These are phyloP conservation scores for Cornus florida DNA, from an alignment of 148 eudicot genomes.

Conservation along the genomic window DNA sequence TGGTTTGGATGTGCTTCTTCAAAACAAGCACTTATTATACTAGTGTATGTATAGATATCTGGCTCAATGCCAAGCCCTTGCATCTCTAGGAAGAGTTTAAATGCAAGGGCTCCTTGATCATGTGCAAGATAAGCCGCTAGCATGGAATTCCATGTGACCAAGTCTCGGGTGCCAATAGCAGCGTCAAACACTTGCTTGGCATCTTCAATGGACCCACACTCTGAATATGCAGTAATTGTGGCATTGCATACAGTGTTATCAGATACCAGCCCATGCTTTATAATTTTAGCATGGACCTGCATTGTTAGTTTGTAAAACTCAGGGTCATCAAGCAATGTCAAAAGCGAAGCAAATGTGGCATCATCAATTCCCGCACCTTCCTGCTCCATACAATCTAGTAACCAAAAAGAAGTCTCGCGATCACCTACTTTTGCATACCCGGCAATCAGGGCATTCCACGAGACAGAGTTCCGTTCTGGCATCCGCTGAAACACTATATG, in stretches of 20 bases:
- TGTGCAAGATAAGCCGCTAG: constrained; percentile 54
- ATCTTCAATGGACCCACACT: constrained; percentile 52
- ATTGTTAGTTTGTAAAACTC: constrained; percentile 33
- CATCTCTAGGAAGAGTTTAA: constrained; percentile 59
- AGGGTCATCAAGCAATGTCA: constrained; percentile 55
- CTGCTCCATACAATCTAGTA: constrained; percentile 45
- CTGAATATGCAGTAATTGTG: constrained; percentile 55
- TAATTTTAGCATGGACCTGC: constrained; percentile 59
- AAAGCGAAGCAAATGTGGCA: constrained; percentile 62
- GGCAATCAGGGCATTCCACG: constrained; percentile 78
- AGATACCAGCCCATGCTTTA: constrained; percentile 51
- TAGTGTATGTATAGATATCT: constrained; percentile 67
- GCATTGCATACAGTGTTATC: constrained; percentile 63
- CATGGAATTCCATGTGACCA: constrained; percentile 82
- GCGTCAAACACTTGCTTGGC: constrained; percentile 49
- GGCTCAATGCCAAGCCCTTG: constrained; percentile 48
- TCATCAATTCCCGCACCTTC: constrained; percentile 56
- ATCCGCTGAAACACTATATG: constrained; percentile 44
- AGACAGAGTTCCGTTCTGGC: constrained; percentile 48
- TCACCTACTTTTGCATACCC: constrained; percentile 53
- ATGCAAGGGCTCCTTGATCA: constrained; percentile 37
- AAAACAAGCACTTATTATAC: constrained; percentile 65
- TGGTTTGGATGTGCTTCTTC: constrained; percentile 34
- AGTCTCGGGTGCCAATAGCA: constrained; percentile 41
- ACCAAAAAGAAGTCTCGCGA: constrained; percentile 32